Conservation (phyloP, 148 eudicot species). For the Camellia sinensis region DNA sequence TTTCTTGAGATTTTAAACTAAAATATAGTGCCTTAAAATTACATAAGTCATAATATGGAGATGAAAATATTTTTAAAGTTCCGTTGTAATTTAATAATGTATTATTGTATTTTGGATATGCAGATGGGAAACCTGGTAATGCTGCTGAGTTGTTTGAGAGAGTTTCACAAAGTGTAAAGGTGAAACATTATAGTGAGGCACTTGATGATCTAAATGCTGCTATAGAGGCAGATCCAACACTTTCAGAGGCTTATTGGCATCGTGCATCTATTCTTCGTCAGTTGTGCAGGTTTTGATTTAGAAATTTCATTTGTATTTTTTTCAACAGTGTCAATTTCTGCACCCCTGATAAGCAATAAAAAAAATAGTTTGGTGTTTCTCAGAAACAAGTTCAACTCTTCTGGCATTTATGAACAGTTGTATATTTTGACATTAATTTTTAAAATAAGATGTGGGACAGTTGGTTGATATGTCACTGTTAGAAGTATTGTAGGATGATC, state of each 20-base stretch:
- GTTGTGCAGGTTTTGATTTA: constrained; percentile 68
- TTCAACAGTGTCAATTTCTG: background rate
- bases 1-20: background rate
- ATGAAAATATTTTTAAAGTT: background rate
- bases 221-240: constrained; percentile 83
- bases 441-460: background rate
- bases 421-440: background rate
- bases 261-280: constrained; percentile 75
- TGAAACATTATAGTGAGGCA: constrained; percentile 87
- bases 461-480: background rate
- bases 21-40: background rate
- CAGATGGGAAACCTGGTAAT: constrained; percentile 70
- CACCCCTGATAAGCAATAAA: background rate
- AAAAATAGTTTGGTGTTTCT: background rate
- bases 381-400: background rate
- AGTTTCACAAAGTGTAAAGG: constrained; percentile 76
- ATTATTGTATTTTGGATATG: constrained; percentile 10
- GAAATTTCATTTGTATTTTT: background rate
- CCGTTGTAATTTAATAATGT: background rate
- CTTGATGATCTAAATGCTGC: constrained; percentile 92
- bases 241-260: constrained; percentile 87
- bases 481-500: background rate
- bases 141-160: constrained; percentile 67
- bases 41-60: background rate
- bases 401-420: background rate